These are phyloP conservation scores for Exobasidium rhododendri DNA, from an alignment of 1,284 basidiomycete species.

Conservation along the genomic window DNA sequence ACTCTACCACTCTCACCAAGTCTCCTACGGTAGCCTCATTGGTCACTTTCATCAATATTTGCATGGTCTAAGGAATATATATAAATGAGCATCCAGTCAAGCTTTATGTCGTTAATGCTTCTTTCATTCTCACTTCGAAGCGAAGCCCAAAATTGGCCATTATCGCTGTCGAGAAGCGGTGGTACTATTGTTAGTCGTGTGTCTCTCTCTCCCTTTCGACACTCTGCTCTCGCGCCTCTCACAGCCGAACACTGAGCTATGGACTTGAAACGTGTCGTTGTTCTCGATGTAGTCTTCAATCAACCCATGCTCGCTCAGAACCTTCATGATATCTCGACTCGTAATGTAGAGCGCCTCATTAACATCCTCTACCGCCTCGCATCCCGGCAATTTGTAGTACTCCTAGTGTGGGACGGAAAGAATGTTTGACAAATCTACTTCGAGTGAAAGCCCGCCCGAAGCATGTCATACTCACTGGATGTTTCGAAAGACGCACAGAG, in stretches of 20 bases:
- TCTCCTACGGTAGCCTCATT: slow-evolving; percentile 13
- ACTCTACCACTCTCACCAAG: slow-evolving; percentile 10
- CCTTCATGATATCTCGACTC: slow-evolving; percentile 20
- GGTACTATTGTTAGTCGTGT: slow-evolving; percentile 3
- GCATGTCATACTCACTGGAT: slow-evolving; percentile 19
- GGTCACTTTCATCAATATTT: slow-evolving; percentile 23
- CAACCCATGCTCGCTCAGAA: slow-evolving; percentile 23
- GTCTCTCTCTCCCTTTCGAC: too few relatives aligned
- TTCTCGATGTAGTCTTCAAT: slow-evolving; percentile 10
- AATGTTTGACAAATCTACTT: neutral
- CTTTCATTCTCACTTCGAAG: slow-evolving; percentile 4
- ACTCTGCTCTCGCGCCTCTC: too few relatives aligned
- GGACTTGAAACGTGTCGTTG: neutral
- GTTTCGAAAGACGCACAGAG: slow-evolving; percentile 29
- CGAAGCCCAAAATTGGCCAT: slow-evolving; percentile 26
- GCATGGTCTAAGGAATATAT: slow-evolving; percentile 39
- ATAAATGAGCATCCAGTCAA: too few relatives aligned
- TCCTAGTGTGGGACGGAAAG: too few relatives aligned
- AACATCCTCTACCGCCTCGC: slow-evolving; percentile 25
- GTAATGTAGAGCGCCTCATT: slow-evolving; percentile 27
- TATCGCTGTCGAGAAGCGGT: slow-evolving; percentile 27
- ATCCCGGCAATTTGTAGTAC: slow-evolving; percentile 17
- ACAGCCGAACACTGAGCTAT: neutral
- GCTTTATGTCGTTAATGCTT: too few relatives aligned
- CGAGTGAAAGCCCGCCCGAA: neutral